A percentile compares a stretch with the other conserved stretches of the same genome.
phyloP scores from a whole-genome alignment of 768 basidiomycete species.

The Sporobolomyces pararoseus region DNA sequence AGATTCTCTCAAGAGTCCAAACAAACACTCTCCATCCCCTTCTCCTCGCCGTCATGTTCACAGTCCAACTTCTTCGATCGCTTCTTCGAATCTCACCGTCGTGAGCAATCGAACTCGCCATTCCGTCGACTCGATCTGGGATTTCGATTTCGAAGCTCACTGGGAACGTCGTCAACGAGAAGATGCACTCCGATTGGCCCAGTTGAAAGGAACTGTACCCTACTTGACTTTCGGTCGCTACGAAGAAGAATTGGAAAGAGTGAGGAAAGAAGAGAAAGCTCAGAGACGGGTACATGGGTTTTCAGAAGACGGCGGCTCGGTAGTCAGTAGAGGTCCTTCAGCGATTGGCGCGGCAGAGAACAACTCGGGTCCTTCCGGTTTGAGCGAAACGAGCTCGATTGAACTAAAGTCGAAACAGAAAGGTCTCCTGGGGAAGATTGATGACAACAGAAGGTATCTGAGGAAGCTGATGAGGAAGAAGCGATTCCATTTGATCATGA shows the following conservation, averaged over 20 bases:
- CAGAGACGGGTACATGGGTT: background rate
- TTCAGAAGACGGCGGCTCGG: background rate
- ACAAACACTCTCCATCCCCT: background rate
- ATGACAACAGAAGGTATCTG: slow-evolving; percentile 17
- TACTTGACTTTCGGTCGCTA: slow-evolving; percentile 20
- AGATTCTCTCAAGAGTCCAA: background rate
- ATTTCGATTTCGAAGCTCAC: slow-evolving; percentile 16
- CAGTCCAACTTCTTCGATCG: slow-evolving; percentile 3
- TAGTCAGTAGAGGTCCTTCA: slow-evolving; percentile 3
- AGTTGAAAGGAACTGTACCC: slow-evolving; percentile 9
- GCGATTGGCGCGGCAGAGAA: slow-evolving; percentile 4
- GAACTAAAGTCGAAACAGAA: background rate
- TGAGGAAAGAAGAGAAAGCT: background rate
- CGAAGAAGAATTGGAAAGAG: slow-evolving; percentile 5
- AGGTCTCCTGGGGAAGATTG: background rate
- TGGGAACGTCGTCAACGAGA: slow-evolving; percentile 21
- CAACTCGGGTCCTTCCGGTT: background rate
- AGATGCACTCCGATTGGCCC: background rate
- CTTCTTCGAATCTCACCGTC: slow-evolving; percentile 3
- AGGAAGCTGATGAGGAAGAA: slow-evolving; percentile 26
- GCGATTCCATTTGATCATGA: slow-evolving; percentile 36
- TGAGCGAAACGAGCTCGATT: background rate
- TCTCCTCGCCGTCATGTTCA: background rate
- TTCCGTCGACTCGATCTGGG: slow-evolving; percentile 32
- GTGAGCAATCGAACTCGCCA: background rate